phyloP scores from a whole-genome alignment of 306 rosid genomes.

The Vigna trinervia region DNA sequence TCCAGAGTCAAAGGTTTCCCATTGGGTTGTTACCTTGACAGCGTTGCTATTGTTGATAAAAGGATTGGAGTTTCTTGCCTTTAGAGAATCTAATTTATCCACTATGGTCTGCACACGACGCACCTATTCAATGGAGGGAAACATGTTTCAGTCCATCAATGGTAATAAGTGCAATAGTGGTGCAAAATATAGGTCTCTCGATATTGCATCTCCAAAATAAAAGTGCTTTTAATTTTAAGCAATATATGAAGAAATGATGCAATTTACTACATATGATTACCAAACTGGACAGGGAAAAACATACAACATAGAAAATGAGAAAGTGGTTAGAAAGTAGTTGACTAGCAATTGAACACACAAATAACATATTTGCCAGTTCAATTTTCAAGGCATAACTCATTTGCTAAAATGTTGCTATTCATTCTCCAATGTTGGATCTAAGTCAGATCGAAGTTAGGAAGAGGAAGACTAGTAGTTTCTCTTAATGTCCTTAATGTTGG shows the following conservation, averaged over 20 bases:
- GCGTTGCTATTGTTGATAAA: constrained; percentile 44
- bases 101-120: constrained; percentile 52
- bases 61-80: constrained; percentile 59
- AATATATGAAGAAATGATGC: neutral
- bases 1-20: constrained; percentile 78
- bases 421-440: neutral
- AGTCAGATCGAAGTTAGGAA: neutral
- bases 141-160: constrained; percentile 15
- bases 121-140: constrained; percentile 55
- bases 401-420: neutral
- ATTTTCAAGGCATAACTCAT: neutral
- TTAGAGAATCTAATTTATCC: constrained; percentile 53
- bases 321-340: neutral
- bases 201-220: neutral
- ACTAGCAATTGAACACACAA: neutral
- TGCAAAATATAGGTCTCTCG: constrained; percentile 13
- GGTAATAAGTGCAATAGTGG: constrained; percentile 14
- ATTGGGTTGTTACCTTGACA: constrained; percentile 62
- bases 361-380: neutral
- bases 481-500: neutral
- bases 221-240: neutral
- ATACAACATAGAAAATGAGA: neutral
- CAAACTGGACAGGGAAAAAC: neutral
- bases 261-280: neutral
- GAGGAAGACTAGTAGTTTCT: too few relatives aligned